phyloP scores from a whole-genome alignment of 1,284 basidiomycete genomes.

The Ceratobasidium sp. region DNA sequence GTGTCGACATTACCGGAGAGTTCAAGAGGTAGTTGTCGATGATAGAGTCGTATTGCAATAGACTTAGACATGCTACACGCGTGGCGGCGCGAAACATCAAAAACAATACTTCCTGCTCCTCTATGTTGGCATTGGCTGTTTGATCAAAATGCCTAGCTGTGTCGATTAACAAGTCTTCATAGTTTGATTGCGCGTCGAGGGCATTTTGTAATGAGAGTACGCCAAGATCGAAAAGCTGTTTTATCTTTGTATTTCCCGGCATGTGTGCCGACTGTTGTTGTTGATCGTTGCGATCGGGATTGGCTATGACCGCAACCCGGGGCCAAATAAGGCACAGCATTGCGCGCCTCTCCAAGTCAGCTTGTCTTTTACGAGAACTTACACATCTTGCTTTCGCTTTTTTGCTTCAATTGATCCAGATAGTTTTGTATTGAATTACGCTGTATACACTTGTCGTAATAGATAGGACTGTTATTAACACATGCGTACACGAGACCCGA shows the following conservation, averaged over 20 bases:
- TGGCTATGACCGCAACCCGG: too few relatives aligned
- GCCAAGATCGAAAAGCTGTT: constrained; percentile 6
- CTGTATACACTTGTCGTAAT: constrained; percentile 15
- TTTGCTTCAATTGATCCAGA: too few relatives aligned
- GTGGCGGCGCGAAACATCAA: background rate
- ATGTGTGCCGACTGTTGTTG: background rate
- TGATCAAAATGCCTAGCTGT: background rate
- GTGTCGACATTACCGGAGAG: background rate
- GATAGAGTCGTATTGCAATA: background rate
- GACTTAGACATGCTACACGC: background rate
- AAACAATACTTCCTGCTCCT: background rate
- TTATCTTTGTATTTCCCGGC: background rate
- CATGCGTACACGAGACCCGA: constrained; percentile 4
- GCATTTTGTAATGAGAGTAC: background rate
- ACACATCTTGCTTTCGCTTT: too few relatives aligned
- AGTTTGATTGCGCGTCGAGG: background rate
- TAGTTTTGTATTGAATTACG: too few relatives aligned
- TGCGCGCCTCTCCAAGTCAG: background rate
- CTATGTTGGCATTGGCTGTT: background rate
- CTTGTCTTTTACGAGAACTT: too few relatives aligned
- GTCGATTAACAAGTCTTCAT: background rate
- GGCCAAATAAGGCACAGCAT: too few relatives aligned
- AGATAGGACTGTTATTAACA: constrained; percentile 25
- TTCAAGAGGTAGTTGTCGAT: background rate
- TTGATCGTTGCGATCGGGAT: too few relatives aligned